These are phyloP conservation scores for Fraxinus americana DNA, from an alignment of 257 asterid species.

Conservation along the genomic window DNA sequence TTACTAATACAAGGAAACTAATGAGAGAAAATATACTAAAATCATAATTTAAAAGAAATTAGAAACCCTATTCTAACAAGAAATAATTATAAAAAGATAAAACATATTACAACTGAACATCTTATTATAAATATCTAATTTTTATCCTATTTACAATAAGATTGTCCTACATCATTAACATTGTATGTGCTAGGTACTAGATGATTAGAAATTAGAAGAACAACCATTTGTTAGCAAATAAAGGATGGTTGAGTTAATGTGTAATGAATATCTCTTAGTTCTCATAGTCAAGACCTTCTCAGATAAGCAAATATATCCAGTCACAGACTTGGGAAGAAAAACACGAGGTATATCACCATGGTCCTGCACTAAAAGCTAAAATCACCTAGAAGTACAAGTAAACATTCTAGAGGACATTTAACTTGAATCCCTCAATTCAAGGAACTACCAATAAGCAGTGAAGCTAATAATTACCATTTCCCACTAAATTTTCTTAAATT, in stretches of 20 bases:
- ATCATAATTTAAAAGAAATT: too few species aligned
- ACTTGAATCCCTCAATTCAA: slow-evolving; percentile 1
- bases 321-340: slow-evolving; percentile 1
- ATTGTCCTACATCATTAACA: not conserved
- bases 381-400: slow-evolving; percentile 1
- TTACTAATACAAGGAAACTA: too few species aligned
- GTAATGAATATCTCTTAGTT: not conserved
- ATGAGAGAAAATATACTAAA: too few species aligned
- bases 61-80: too few species aligned
- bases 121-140: too few species aligned
- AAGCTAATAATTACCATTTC: not conserved
- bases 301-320: not conserved
- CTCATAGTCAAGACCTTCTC: slow-evolving; percentile 13
- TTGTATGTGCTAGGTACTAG: slow-evolving; percentile 8
- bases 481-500: slow-evolving; percentile 11
- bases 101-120: too few species aligned
- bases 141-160: too few species aligned
- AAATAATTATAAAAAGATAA: too few species aligned
- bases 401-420: not conserved
- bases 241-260: not conserved
- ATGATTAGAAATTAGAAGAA: not conserved
- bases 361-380: slow-evolving; percentile 15
- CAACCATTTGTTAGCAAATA: not conserved
- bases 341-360: slow-evolving; percentile 2
- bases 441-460: not conserved